Conservation (phyloP, 441 rosid species). For the Populus hybrid region DNA sequence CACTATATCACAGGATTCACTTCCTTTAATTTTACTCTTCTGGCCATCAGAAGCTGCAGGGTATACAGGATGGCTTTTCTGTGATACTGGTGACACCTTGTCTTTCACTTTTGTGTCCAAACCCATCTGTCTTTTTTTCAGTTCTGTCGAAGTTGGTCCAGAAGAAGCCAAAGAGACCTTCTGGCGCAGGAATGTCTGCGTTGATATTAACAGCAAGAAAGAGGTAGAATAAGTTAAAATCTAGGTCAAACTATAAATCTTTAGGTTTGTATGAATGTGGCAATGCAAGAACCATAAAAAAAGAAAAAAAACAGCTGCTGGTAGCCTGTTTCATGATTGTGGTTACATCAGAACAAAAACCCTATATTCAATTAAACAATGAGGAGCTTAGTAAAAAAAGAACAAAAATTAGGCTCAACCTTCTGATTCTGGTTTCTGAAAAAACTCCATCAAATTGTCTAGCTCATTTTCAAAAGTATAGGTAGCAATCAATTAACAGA, state of each 20-base stretch:
- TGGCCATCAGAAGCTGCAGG: not conserved
- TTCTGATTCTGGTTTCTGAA: slow-evolving; percentile 1
- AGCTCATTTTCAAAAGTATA: not conserved
- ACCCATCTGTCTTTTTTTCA: slow-evolving; percentile 34
- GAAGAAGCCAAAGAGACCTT: slow-evolving; percentile 75
- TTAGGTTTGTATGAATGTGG: not conserved
- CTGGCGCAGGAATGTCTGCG: slow-evolving; percentile 91
- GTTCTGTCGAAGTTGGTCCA: slow-evolving; percentile 35
- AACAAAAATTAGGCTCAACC: not conserved
- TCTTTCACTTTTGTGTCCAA: slow-evolving; percentile 22
- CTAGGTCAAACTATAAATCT: not conserved
- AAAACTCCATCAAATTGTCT: slow-evolving; percentile 2
- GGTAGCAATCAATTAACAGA: not conserved
- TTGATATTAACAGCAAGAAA: slow-evolving; percentile 17
- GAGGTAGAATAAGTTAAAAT: not conserved
- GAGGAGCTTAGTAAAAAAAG: not conserved
- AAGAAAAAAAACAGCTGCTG: not conserved
- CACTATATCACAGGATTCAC: not conserved
- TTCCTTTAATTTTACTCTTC: slow-evolving; percentile 11
- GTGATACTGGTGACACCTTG: slow-evolving; percentile 13
- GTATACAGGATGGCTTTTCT: slow-evolving; percentile 15
- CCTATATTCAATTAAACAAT: not conserved
- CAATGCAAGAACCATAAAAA: not conserved
- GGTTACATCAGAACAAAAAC: not conserved
- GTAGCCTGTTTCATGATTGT: not conserved